Evolutionary conservation across 495 filamentous ascomycete genomes (phyloP).

Genomic region (Neurospora discreta): DNA sequence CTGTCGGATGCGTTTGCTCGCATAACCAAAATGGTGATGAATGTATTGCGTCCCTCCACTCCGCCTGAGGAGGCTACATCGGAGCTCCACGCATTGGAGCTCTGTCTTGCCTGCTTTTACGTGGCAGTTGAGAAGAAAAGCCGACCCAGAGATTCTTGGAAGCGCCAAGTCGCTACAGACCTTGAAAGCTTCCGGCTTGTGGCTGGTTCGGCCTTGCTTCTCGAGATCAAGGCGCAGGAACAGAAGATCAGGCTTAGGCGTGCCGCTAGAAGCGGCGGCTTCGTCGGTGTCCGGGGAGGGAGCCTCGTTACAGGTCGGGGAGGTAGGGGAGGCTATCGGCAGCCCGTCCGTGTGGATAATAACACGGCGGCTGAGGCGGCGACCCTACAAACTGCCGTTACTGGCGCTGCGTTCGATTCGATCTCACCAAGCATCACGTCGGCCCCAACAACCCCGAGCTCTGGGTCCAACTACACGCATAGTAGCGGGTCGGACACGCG

Average conservation of each 20-base stretch:
- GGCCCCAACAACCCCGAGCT: not conserved
- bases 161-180: not conserved
- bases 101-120: constrained; percentile 30
- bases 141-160: too few relatives aligned
- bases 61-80: not conserved
- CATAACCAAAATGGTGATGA: constrained; percentile 34
- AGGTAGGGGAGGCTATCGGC: not conserved
- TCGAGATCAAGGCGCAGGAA: constrained; percentile 9
- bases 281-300: not conserved
- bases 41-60: constrained; percentile 22
- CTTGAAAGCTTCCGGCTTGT: constrained; percentile 24
- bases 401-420: too few relatives aligned
- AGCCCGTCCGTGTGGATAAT: not conserved
- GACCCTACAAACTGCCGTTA: too few relatives aligned
- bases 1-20: constrained; percentile 53
- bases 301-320: not conserved
- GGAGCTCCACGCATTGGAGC: constrained; percentile 18
- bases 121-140: too few relatives aligned
- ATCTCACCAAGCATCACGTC: not conserved
- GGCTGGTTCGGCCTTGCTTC: too few relatives aligned
- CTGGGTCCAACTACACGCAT: not conserved
- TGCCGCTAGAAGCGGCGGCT: not conserved
- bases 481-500: not conserved
- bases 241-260: not conserved
- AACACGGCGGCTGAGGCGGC: too few relatives aligned